Conservation (phyloP, 75 land plant genomes). For the Gnetum montanum region DNA sequence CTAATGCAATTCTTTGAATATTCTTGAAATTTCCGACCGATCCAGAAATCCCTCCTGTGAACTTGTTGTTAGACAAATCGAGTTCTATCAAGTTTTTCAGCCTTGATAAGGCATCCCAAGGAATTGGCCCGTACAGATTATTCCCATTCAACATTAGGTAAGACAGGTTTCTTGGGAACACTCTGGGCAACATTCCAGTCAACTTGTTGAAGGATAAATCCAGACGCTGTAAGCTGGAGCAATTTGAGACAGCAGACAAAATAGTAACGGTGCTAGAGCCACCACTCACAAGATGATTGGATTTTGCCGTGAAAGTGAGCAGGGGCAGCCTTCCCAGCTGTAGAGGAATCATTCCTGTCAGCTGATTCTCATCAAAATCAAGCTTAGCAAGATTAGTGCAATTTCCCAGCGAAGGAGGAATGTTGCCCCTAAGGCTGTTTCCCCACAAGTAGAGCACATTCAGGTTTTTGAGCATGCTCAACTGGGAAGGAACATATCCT, state of each 20-base stretch:
- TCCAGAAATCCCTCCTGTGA: no score
- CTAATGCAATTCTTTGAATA: background rate
- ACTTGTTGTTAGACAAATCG: no score
- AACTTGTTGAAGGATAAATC: constrained; percentile 13
- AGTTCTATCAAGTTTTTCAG: no score
- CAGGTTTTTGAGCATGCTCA: background rate
- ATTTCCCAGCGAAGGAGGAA: constrained; percentile 9
- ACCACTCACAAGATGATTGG: background rate
- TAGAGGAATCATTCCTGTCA: constrained; percentile 5
- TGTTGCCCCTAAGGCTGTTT: constrained; percentile 4
- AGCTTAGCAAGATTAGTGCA: background rate
- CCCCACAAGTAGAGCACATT: background rate
- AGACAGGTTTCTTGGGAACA: background rate
- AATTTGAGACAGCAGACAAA: constrained; percentile 24
- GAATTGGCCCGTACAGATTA: background rate
- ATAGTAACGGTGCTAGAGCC: constrained; percentile 13
- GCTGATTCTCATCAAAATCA: constrained; percentile 5
- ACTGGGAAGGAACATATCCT: constrained; percentile 2
- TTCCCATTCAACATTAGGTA: background rate
- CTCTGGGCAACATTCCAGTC: background rate
- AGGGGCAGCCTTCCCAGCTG: constrained; percentile 12
- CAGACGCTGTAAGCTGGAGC: constrained; percentile 17
- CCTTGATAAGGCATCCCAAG: background rate
- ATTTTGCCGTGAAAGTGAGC: no score
- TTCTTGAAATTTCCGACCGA: no score